These are phyloP conservation scores for Spathaspora hagerdaliae DNA, from an alignment of 805 yeast genomes.

Conservation along the genomic window DNA sequence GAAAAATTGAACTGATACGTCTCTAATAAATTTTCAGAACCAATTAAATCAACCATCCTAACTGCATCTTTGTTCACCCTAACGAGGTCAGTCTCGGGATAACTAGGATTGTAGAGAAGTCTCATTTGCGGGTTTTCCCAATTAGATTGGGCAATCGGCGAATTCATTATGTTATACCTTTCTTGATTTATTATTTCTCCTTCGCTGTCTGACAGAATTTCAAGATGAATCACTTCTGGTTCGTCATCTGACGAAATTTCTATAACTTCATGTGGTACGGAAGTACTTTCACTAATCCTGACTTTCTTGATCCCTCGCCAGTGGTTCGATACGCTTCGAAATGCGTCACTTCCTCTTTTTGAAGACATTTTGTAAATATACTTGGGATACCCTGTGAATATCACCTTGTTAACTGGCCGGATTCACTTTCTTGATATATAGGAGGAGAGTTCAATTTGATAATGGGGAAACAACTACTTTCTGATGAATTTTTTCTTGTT, in stretches of 20 bases:
- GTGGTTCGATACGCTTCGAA: constrained; percentile 19
- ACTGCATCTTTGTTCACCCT: constrained; percentile 24
- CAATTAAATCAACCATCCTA: constrained; percentile 22
- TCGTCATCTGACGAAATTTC: constrained; percentile 11
- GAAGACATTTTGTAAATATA: background rate
- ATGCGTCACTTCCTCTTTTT: constrained; percentile 14
- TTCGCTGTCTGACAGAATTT: too few relatives aligned
- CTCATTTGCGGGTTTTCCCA: constrained; percentile 7
- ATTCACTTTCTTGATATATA: too few relatives aligned
- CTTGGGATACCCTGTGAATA: too few relatives aligned
- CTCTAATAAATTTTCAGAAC: constrained; percentile 26
- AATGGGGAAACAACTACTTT: too few relatives aligned
- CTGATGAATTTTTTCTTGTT: too few relatives aligned
- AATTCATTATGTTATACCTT: too few relatives aligned
- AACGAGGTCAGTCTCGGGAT: constrained; percentile 6
- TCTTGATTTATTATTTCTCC: too few relatives aligned
- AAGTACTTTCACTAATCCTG: background rate
- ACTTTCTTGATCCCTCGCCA: constrained; percentile 15
- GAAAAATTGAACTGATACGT: constrained; percentile 49
- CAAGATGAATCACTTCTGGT: background rate
- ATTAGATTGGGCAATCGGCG: too few relatives aligned
- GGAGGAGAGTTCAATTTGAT: too few relatives aligned
- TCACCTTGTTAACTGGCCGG: too few relatives aligned
- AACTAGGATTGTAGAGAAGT: constrained; percentile 26
- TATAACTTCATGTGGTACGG: constrained; percentile 1